Evolutionary conservation across 106 monocot species (phyloP).

Genomic region (Posidonia australis): DNA sequence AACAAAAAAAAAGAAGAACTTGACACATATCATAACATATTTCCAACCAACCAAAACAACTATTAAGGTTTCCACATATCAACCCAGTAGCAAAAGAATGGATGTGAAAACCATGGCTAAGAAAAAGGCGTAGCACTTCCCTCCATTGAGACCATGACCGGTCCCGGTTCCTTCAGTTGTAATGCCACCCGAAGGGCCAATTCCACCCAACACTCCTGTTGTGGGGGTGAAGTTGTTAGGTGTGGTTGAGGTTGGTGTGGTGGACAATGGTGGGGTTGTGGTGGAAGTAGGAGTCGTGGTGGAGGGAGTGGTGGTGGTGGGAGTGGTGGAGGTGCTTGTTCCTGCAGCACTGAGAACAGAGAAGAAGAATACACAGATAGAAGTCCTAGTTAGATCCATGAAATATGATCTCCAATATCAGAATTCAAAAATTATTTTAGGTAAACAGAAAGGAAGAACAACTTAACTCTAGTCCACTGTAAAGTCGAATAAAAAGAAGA

Average conservation of each 20-base stretch:
- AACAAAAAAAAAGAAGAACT: too few relatives aligned
- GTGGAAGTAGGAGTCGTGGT: neutral
- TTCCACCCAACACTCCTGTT: constrained; percentile 2
- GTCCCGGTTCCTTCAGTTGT: neutral
- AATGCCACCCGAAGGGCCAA: constrained; percentile 1
- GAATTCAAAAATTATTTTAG: too few relatives aligned
- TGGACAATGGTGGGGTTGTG: neutral
- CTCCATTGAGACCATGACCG: neutral
- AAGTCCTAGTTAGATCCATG: neutral
- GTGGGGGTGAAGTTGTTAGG: neutral
- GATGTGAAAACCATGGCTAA: neutral
- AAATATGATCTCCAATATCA: neutral
- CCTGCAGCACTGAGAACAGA: constrained; percentile 12
- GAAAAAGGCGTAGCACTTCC: neutral
- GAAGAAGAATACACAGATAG: neutral
- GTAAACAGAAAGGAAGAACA: neutral
- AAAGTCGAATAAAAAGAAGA: too few relatives aligned
- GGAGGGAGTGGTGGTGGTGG: neutral
- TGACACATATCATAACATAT: too few relatives aligned
- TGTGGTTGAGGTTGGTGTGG: neutral
- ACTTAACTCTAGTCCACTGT: too few relatives aligned
- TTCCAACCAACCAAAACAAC: too few relatives aligned
- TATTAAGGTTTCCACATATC: too few relatives aligned
- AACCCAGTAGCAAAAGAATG: too few relatives aligned
- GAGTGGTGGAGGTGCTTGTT: neutral